Evolutionary conservation across 495 filamentous ascomycete species (phyloP), one percentile per base, ranked within the genome.

Genomic region (Margaritispora aquatica): DNA sequence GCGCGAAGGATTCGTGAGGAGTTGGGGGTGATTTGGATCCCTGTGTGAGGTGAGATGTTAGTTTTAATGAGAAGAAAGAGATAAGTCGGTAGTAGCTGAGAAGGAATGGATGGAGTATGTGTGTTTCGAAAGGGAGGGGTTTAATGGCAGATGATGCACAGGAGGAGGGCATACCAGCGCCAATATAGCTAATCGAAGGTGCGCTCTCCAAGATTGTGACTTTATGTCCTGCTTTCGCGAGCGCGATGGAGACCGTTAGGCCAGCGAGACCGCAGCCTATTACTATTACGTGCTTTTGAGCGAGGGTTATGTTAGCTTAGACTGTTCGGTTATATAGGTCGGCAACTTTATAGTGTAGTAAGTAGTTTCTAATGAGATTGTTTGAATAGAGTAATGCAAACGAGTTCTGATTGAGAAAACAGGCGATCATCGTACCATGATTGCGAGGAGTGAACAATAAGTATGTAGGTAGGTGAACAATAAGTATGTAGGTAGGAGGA

Each of bases 241-340:
- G 71, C 9, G 81, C 74, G 59, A 89, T 86, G 2, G 85, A 85
- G 0, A 84, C 79, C 8, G 80, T 80, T 34, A 90, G 77, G 5
- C 87, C 87, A 38, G 80, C 80, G 19, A 90, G 77, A 17, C 87
- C 87, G 17, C 82, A 85, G 15, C 86, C 86, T 19, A 87, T 73
- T 2, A 90, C 77, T n/a, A 85, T 75, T 21, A 80, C 68, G 67
- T 80, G 47, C 61, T 63, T 38, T 36, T 44, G 29, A 15, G 5
- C 29, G n/a, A n/a, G n/a, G n/a, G 29, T 34, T 34, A 7, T 34
- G 29, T 34, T 34, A 34, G 29, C 29, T 34, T 34, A n/a, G n/a
- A n/a, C 15, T 34, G 29, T 34, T 15, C 15, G 5, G 15, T 7
- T 15, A 7, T 34, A 15, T 34, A 34, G 29, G 15, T 34, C 7